phyloP scores from a whole-genome alignment of 805 yeast species.

The Vanderwaltozyma polyspora region DNA sequence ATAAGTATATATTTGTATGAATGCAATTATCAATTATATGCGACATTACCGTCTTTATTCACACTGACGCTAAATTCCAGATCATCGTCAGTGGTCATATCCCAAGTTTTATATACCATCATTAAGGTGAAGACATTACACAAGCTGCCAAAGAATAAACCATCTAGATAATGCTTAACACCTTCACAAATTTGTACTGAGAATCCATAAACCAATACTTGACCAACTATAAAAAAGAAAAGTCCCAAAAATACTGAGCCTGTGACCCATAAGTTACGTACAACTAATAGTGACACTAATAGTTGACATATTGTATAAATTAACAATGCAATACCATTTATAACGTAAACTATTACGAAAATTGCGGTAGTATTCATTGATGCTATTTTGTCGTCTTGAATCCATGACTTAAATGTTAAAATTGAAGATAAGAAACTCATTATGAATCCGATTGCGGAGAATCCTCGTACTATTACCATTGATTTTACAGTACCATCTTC shows the following conservation, averaged over 20 bases:
- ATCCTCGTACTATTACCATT: constrained; percentile 41
- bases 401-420: constrained; percentile 63
- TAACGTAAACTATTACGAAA: constrained; percentile 56
- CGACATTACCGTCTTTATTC: constrained; percentile 32
- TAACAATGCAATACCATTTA: constrained; percentile 57
- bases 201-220: constrained; percentile 59
- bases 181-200: constrained; percentile 55
- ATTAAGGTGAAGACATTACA: constrained; percentile 73
- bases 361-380: constrained; percentile 50
- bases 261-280: constrained; percentile 76
- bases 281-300: constrained; percentile 51
- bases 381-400: constrained; percentile 33
- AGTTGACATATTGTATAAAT: constrained; percentile 59
- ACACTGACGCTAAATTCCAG: constrained; percentile 75
- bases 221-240: constrained; percentile 73
- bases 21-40: constrained; percentile 9
- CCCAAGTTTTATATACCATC: constrained; percentile 97
- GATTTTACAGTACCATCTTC: constrained; percentile 79
- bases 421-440: constrained; percentile 57
- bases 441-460: constrained; percentile 47
- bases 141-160: constrained; percentile 71
- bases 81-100: constrained; percentile 88
- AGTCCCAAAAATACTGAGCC: constrained; percentile 70
- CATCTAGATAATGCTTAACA: constrained; percentile 81
- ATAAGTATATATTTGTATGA: background rate